Evolutionary conservation across 805 yeast species (phyloP), one percentile per base, ranked within the genome.

Genomic region (Candida succiphila): DNA sequence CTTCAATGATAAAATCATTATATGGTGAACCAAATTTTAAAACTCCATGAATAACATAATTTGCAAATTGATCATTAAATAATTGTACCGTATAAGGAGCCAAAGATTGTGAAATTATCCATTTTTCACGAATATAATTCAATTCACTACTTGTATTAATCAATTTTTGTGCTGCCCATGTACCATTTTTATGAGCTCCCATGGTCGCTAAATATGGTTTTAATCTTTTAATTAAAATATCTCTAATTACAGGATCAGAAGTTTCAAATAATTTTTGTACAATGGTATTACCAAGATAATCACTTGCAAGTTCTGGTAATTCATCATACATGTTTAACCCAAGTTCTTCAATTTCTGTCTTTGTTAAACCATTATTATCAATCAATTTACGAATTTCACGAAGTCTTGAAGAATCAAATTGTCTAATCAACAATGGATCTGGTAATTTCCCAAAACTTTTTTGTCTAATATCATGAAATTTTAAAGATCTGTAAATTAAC

Each of bases 161-260:
- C 56, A 92, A 79, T 57, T 89, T 92, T 57, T 92, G 98, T 17
- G 95, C 94, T 2, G 96, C 97, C 98, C 98, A 92, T 5, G 98
- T 92, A 40, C 98, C 98, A 55, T 92, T 92, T 51, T 92, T 92
- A 61, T 92, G 98, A 36, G 86, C 79, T 46, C 96, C 92, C 67
- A 89, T 80, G 45, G 86, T 94, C 1, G 96, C 84, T 41, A 92
- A 63, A 49, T 69, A 84, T 19, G 88, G 94, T 4, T 80, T 64
- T 27, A 94, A 73, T 42, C 72, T 73, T 47, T 80, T 74, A 36
- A 92, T 67, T 85, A 92, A 81, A 52, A 80, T 71, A 44, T 83
- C 79, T 49, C 85, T 84, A 37, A 87, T 67, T 3, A 78, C 65
- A 15, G 79, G 73, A 5, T 84, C 72, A 29, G 86, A 71, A 34